A percentile compares a stretch with the other conserved stretches of the same genome.
These are phyloP conservation scores for Arctium minus DNA, from an alignment of 129 eudicot genomes.

Conservation along the genomic window DNA sequence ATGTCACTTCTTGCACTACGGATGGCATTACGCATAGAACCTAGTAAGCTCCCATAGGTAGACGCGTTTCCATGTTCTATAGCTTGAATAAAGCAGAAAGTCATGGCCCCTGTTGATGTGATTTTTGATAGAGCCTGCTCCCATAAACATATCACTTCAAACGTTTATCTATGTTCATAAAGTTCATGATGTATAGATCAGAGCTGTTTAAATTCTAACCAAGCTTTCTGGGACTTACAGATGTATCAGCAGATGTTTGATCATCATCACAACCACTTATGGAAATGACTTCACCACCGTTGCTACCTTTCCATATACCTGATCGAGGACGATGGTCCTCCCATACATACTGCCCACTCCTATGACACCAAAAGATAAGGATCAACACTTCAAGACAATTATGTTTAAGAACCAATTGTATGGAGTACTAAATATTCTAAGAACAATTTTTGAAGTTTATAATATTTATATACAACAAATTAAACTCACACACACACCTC, in stretches of 20 bases:
- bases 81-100: constrained; percentile 60
- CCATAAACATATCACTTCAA: constrained; percentile 3
- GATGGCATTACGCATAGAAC: constrained; percentile 43
- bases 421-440: background rate
- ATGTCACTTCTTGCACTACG: constrained; percentile 22
- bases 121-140: constrained; percentile 53
- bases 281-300: constrained; percentile 64
- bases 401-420: background rate
- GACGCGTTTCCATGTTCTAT: constrained; percentile 41
- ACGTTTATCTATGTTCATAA: background rate
- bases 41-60: constrained; percentile 46
- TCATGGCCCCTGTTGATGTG: constrained; percentile 55
- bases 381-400: background rate
- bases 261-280: constrained; percentile 69
- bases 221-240: constrained; percentile 38
- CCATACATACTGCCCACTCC: constrained; percentile 55
- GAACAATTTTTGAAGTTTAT: background rate
- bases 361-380: constrained; percentile 10
- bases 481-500: no score
- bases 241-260: constrained; percentile 55
- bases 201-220: background rate
- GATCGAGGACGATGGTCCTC: constrained; percentile 40
- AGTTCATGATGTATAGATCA: background rate
- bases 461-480: no score
- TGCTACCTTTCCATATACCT: constrained; percentile 53